These are phyloP conservation scores for Ustilago crameri DNA, from an alignment of 1,284 basidiomycete genomes.

Conservation along the genomic window DNA sequence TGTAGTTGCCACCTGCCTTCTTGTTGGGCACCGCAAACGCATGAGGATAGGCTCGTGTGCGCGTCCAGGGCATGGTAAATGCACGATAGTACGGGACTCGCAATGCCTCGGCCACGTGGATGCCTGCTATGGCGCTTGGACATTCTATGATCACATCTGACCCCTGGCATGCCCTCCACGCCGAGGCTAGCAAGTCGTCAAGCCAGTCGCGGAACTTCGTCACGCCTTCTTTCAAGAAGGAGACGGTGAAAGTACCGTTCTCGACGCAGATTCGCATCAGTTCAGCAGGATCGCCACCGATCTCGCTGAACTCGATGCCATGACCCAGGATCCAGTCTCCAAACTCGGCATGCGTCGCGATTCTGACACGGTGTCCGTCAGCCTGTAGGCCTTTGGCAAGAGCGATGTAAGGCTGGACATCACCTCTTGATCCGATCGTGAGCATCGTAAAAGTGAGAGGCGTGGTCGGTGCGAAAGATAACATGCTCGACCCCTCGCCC, in stretches of 20 bases:
- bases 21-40: slow-evolving; percentile 93
- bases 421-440: slow-evolving; percentile 89
- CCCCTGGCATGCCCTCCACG: slow-evolving; percentile 93
- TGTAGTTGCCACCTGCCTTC: slow-evolving; percentile 92
- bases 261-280: slow-evolving; percentile 72
- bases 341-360: slow-evolving; percentile 94
- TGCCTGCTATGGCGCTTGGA: slow-evolving; percentile 98
- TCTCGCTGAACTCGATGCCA: slow-evolving; percentile 89
- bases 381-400: slow-evolving; percentile 89
- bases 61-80: slow-evolving; percentile 82
- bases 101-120: slow-evolving; percentile 94
- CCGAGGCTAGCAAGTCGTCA: slow-evolving; percentile 90
- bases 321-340: slow-evolving; percentile 89
- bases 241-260: slow-evolving; percentile 87
- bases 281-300: slow-evolving; percentile 96
- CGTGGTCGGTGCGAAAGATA: slow-evolving; percentile 41
- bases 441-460: slow-evolving; percentile 77
- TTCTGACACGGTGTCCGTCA: slow-evolving; percentile 85
- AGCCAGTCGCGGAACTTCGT: slow-evolving; percentile 96
- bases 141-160: slow-evolving; percentile 94
- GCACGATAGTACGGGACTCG: slow-evolving; percentile 91
- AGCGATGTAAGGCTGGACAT: slow-evolving; percentile 86
- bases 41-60: slow-evolving; percentile 90
- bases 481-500: slow-evolving; percentile 35
- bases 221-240: slow-evolving; percentile 89